Conservation (phyloP, 768 basidiomycete species). For the Cystofilobasidium ferigula region DNA sequence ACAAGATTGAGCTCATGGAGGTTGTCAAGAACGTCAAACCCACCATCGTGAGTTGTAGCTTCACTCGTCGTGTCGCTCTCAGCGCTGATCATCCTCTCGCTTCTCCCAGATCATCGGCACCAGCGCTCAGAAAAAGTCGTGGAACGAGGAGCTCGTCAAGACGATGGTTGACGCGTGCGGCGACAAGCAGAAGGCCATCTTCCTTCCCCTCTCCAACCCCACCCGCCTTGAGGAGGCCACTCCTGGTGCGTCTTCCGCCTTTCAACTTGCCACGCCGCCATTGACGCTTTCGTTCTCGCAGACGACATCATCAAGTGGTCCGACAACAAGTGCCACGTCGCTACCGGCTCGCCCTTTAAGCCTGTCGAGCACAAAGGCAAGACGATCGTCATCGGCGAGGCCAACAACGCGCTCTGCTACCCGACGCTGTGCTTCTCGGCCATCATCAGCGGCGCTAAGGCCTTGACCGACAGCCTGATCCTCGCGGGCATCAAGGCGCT, state of each 20-base stretch:
- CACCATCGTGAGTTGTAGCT: slow-evolving; percentile 41
- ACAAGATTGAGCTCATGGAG: slow-evolving; percentile 51
- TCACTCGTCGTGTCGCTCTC: no score
- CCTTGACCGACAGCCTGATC: slow-evolving; percentile 75
- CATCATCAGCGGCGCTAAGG: slow-evolving; percentile 53
- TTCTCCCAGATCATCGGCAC: slow-evolving; percentile 37
- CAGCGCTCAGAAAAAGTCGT: not conserved
- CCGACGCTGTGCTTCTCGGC: slow-evolving; percentile 74
- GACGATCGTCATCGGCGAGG: slow-evolving; percentile 41
- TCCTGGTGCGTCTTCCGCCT: not conserved
- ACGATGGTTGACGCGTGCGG: not conserved
- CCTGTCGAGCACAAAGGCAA: slow-evolving; percentile 56
- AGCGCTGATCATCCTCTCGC: not conserved
- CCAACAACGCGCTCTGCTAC: slow-evolving; percentile 50
- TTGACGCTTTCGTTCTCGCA: not conserved
- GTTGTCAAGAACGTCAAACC: slow-evolving; percentile 62
- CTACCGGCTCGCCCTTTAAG: slow-evolving; percentile 77
- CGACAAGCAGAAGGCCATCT: slow-evolving; percentile 8
- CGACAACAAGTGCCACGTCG: slow-evolving; percentile 61
- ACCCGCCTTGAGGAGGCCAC: slow-evolving; percentile 61
- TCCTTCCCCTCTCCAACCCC: slow-evolving; percentile 69
- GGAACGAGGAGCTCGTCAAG: slow-evolving; percentile 1
- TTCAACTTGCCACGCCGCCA: slow-evolving; percentile 37
- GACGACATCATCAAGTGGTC: slow-evolving; percentile 63
- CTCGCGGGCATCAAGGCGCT: slow-evolving; percentile 64